A percentile compares a stretch with the other conserved stretches of the same genome.
Conservation (phyloP, 2,329 filamentous ascomycete species). For the Scleromitrula shiraiana region DNA sequence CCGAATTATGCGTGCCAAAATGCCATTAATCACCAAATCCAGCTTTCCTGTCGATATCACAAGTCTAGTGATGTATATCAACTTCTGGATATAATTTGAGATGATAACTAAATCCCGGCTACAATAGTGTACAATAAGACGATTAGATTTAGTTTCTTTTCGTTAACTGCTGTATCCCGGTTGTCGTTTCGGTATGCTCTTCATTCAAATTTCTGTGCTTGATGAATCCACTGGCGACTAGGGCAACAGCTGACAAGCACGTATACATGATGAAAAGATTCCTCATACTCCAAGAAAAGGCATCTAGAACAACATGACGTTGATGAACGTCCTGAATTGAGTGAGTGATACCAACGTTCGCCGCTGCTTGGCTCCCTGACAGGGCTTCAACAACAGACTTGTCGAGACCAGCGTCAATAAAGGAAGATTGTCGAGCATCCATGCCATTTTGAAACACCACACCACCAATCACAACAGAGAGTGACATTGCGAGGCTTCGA, state of each 20-base stretch:
- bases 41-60: too few species aligned
- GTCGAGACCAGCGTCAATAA: conserved; percentile 11
- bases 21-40: too few species aligned
- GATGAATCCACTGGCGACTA: conserved; percentile 37
- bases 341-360: conserved; percentile 31
- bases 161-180: conserved; percentile 29
- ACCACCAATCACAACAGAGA: conserved; percentile 40
- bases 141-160: too few species aligned
- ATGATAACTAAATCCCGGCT: too few species aligned
- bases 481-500: conserved; percentile 34
- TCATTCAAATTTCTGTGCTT: conserved; percentile 35
- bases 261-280: conserved; percentile 24
- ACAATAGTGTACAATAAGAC: too few species aligned
- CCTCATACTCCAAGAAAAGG: conserved; percentile 18
- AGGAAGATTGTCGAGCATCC: conserved; percentile 29
- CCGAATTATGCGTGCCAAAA: too few species aligned
- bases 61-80: too few species aligned
- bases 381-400: conserved; percentile 30
- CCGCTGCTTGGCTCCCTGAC: conserved; percentile 16
- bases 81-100: too few species aligned
- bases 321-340: conserved; percentile 26
- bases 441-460: conserved; percentile 36
- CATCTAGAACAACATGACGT: conserved; percentile 11
- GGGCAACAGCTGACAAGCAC: conserved; percentile 15
- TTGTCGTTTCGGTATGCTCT: conserved; percentile 45